Percentiles rank a stretch among this genome's conserved stretches.
Evolutionary conservation across 495 filamentous ascomycete species (phyloP).

Genomic region (Hypoxylon perforatum): DNA sequence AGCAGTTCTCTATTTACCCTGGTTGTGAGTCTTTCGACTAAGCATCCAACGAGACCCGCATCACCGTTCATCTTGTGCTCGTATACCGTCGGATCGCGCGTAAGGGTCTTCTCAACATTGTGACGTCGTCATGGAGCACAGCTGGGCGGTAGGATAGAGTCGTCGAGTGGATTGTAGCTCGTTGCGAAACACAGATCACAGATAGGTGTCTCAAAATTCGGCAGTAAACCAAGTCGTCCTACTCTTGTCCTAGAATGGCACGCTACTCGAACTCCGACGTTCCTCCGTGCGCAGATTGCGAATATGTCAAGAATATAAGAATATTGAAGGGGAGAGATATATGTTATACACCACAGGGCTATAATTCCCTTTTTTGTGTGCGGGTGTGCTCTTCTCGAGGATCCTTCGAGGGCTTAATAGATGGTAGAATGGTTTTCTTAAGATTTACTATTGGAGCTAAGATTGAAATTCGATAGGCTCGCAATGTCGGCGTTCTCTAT

Average conservation of each 20-base stretch:
- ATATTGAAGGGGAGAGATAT: neutral
- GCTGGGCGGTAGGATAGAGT: slow-evolving; percentile 22
- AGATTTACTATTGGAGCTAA: slow-evolving; percentile 23
- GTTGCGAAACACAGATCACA: slow-evolving; percentile 28
- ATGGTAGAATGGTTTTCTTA: slow-evolving; percentile 15
- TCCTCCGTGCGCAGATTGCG: neutral
- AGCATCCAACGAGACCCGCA: slow-evolving; percentile 69
- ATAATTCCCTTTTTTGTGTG: slow-evolving; percentile 20
- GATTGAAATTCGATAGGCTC: slow-evolving; percentile 22
- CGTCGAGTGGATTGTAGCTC: slow-evolving; percentile 15
- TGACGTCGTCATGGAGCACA: slow-evolving; percentile 49
- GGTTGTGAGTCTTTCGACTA: slow-evolving; percentile 72
- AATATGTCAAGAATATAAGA: neutral
- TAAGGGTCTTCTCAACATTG: slow-evolving; percentile 46
- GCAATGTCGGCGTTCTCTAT: slow-evolving; percentile 5
- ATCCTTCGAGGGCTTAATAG: slow-evolving; percentile 22
- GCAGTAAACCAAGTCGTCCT: slow-evolving; percentile 33
- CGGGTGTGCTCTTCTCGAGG: slow-evolving; percentile 21
- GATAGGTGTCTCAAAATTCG: slow-evolving; percentile 30
- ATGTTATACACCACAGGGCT: slow-evolving; percentile 1
- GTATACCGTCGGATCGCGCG: slow-evolving; percentile 46
- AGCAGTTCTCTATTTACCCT: slow-evolving; percentile 58
- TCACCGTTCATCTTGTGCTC: slow-evolving; percentile 69
- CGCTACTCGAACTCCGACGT: slow-evolving; percentile 5
- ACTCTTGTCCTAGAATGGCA: slow-evolving; percentile 25